Percentiles rank a stretch among this genome's conserved stretches.
phyloP scores from a whole-genome alignment of 1,284 basidiomycete genomes.

The Moesziomyces parantarcticus region DNA sequence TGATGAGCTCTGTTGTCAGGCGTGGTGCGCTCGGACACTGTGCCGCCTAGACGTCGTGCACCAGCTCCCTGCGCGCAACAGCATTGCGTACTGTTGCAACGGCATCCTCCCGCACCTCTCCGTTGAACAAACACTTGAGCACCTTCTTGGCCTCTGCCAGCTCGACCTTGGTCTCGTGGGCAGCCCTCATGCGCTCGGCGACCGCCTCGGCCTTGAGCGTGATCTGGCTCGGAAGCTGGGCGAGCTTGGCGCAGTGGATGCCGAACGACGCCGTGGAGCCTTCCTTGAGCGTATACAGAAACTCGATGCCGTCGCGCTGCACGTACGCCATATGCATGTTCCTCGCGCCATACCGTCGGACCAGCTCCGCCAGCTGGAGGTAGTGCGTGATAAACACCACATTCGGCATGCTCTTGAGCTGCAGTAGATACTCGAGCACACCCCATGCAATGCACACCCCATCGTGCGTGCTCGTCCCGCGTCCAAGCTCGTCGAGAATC shows the following conservation, averaged over 20 bases:
- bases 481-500: slow-evolving; percentile 59
- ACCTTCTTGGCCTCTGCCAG: too few species aligned
- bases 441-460: slow-evolving; percentile 55
- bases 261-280: slow-evolving; percentile 62
- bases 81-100: too few species aligned
- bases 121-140: background rate
- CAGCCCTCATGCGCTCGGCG: slow-evolving; percentile 1
- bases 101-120: background rate
- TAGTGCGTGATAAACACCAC: slow-evolving; percentile 64
- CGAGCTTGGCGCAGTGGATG: slow-evolving; percentile 62
- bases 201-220: slow-evolving; percentile 15
- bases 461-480: slow-evolving; percentile 56
- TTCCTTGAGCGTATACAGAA: slow-evolving; percentile 57
- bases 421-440: slow-evolving; percentile 49
- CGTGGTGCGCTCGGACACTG: too few species aligned
- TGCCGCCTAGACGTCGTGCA: too few species aligned
- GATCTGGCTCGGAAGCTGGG: slow-evolving; percentile 40
- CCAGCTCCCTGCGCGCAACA: too few species aligned
- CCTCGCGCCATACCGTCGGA: background rate
- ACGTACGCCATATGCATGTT: slow-evolving; percentile 18
- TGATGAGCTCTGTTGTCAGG: too few species aligned
- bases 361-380: slow-evolving; percentile 44
- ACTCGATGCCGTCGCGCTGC: slow-evolving; percentile 41
- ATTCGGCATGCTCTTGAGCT: slow-evolving; percentile 20
- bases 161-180: background rate